A percentile compares a stretch with the other conserved stretches of the same genome.
Evolutionary conservation across 805 yeast genomes (phyloP).

Genomic region (Candida maltosa): DNA sequence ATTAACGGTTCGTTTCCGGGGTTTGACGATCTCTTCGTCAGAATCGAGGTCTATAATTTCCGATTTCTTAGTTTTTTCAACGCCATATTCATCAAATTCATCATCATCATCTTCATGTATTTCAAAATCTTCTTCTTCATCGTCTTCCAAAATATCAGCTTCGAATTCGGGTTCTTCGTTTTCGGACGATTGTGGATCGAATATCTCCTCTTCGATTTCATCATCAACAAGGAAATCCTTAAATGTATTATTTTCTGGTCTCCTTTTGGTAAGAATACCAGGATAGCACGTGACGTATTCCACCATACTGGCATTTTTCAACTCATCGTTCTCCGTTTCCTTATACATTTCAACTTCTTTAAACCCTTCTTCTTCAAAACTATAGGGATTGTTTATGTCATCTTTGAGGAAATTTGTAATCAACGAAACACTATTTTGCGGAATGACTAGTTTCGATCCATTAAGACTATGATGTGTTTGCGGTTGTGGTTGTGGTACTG

Average conservation of each 20-base stretch:
- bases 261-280: constrained; percentile 17
- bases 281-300: constrained; percentile 33
- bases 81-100: constrained; percentile 12
- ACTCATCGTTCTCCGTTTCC: constrained; percentile 11
- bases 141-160: constrained; percentile 6
- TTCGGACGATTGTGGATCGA: too few species aligned
- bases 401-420: constrained; percentile 62
- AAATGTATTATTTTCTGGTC: background rate
- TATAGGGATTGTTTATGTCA: constrained; percentile 62
- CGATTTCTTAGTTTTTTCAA: too few species aligned
- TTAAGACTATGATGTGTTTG: constrained; percentile 6
- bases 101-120: constrained; percentile 19
- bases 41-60: constrained; percentile 12
- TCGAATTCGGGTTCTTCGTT: too few species aligned
- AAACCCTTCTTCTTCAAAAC: constrained; percentile 54
- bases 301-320: constrained; percentile 14
- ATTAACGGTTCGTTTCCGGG: too few species aligned
- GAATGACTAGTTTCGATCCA: constrained; percentile 10
- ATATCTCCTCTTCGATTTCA: constrained; percentile 5
- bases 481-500: constrained; percentile 14
- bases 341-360: constrained; percentile 39
- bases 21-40: constrained; percentile 7
- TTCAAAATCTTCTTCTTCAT: constrained; percentile 11
- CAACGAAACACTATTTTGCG: constrained; percentile 51
- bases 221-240: background rate